These are phyloP conservation scores for Hyphopichia pseudoburtonii DNA, from an alignment of 1,139 yeast genomes.

Conservation along the genomic window DNA sequence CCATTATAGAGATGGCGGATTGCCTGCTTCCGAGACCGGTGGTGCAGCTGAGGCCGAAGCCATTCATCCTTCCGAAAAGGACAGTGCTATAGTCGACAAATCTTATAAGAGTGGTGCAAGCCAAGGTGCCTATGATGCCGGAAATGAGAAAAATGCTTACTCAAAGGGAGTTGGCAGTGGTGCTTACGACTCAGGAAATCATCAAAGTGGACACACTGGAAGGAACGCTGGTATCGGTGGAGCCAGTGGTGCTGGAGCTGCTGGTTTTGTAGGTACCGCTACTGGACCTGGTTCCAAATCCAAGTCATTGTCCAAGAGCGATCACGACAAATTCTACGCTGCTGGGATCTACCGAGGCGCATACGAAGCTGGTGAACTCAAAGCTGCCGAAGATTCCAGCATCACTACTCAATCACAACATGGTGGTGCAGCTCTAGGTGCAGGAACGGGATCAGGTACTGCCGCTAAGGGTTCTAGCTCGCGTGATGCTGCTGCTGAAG, in stretches of 20 bases:
- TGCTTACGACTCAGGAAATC: background rate
- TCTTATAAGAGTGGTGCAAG: conserved; percentile 4
- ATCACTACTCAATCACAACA: background rate
- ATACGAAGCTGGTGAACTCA: conserved; percentile 15
- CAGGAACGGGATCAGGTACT: conserved; percentile 8
- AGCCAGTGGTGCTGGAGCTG: conserved; percentile 11
- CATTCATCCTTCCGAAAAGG: background rate
- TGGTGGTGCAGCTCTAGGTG: conserved; percentile 6
- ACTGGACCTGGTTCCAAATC: conserved; percentile 4
- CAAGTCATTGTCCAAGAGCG: conserved; percentile 5
- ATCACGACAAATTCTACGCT: conserved; percentile 9
- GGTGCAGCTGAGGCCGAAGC: conserved; percentile 1
- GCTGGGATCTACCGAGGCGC: conserved; percentile 16
- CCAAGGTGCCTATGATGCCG: conserved; percentile 6
- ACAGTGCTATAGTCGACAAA: background rate
- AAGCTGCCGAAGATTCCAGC: conserved; percentile 8
- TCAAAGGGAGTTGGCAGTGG: background rate
- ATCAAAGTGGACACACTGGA: no score
- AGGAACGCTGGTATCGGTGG: conserved; percentile 6
- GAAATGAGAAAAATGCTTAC: conserved; percentile 8
- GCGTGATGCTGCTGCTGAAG: conserved; percentile 5
- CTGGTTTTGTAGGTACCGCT: conserved; percentile 9
- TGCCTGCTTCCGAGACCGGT: background rate
- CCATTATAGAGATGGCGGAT: background rate
- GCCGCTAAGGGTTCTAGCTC: conserved; percentile 5